Evolutionary conservation across 2,329 filamentous ascomycete species (phyloP).

Genomic region (Arachnopeziza araneosa): DNA sequence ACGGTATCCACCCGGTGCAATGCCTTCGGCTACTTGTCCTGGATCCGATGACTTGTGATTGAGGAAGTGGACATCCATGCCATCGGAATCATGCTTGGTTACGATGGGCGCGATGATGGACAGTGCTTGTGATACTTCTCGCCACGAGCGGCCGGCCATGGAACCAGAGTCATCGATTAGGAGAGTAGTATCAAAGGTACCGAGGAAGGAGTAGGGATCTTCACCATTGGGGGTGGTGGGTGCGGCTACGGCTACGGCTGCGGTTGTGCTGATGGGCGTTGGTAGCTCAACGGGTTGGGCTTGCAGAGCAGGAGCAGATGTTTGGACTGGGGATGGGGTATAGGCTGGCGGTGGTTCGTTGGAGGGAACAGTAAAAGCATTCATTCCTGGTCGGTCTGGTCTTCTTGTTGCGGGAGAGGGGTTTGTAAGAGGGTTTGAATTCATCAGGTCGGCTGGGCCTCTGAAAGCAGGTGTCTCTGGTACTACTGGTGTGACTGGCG

Average conservation of each 20-base stretch:
- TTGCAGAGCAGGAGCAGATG: not conserved
- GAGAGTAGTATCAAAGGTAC: slow-evolving; percentile 79
- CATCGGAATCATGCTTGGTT: slow-evolving; percentile 71
- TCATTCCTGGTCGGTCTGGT: slow-evolving; percentile 22
- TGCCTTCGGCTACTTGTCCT: slow-evolving; percentile 31
- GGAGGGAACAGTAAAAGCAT: slow-evolving; percentile 23
- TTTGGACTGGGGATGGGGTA: slow-evolving; percentile 10
- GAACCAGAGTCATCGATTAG: slow-evolving; percentile 88
- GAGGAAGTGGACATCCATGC: slow-evolving; percentile 87
- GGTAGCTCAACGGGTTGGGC: slow-evolving; percentile 6
- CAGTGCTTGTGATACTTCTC: slow-evolving; percentile 66
- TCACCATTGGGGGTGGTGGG: slow-evolving; percentile 39
- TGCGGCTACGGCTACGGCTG: slow-evolving; percentile 16
- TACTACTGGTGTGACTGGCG: not conserved
- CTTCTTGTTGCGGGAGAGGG: slow-evolving; percentile 24
- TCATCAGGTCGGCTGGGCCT: slow-evolving; percentile 4
- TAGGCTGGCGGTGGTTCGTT: slow-evolving; percentile 31
- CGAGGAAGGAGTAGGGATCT: slow-evolving; percentile 71
- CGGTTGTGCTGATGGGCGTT: slow-evolving; percentile 27
- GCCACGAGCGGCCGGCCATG: slow-evolving; percentile 76
- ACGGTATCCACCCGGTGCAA: slow-evolving; percentile 51
- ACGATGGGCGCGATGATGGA: slow-evolving; percentile 75
- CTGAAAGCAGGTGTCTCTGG: not conserved
- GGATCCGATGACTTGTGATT: slow-evolving; percentile 52
- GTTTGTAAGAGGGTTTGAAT: slow-evolving; percentile 15